Percentiles rank a stretch among this genome's conserved stretches.
These are phyloP conservation scores for Zoysia japonica DNA, from an alignment of 176 grass and related monocot species.

Conservation along the genomic window DNA sequence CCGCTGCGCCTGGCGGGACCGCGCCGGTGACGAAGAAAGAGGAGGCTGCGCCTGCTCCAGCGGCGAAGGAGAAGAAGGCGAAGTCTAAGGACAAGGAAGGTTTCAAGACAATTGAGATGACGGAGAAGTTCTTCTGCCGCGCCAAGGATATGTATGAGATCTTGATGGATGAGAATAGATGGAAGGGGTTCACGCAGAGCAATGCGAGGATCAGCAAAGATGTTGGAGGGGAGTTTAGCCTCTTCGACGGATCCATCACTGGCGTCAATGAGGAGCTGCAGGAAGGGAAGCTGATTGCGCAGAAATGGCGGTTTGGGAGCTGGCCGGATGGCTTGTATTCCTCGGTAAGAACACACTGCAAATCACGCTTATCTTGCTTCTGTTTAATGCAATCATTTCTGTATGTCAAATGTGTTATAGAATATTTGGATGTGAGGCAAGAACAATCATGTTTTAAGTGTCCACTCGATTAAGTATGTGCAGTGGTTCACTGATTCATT, in stretches of 20 bases:
- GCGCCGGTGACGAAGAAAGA: constrained; percentile 19
- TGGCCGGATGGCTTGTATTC: constrained; percentile 89
- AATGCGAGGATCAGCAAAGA: constrained; percentile 89
- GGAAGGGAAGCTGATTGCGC: constrained; percentile 86
- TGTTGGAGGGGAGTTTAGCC: constrained; percentile 86
- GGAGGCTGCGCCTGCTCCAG: constrained; percentile 17
- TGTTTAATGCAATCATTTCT: constrained; percentile 2
- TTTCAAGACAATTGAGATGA: constrained; percentile 84
- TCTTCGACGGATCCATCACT: constrained; percentile 87
- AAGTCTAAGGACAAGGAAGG: constrained; percentile 84
- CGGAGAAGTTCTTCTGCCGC: constrained; percentile 90
- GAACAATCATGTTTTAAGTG: constrained; percentile 2
- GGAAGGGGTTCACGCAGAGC: constrained; percentile 98
- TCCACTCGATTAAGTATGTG: neutral
- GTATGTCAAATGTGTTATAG: neutral
- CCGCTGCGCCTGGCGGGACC: constrained; percentile 3
- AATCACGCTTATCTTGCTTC: neutral
- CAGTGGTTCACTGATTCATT: neutral
- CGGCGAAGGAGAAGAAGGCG: constrained; percentile 53
- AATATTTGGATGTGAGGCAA: neutral
- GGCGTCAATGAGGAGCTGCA: constrained; percentile 90
- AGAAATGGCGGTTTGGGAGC: constrained; percentile 86
- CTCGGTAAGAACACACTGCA: constrained; percentile 36
- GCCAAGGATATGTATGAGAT: constrained; percentile 88
- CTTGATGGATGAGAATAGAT: constrained; percentile 95